Conservation (phyloP, 305 asterid species). For the Fraxinus latifolia region DNA sequence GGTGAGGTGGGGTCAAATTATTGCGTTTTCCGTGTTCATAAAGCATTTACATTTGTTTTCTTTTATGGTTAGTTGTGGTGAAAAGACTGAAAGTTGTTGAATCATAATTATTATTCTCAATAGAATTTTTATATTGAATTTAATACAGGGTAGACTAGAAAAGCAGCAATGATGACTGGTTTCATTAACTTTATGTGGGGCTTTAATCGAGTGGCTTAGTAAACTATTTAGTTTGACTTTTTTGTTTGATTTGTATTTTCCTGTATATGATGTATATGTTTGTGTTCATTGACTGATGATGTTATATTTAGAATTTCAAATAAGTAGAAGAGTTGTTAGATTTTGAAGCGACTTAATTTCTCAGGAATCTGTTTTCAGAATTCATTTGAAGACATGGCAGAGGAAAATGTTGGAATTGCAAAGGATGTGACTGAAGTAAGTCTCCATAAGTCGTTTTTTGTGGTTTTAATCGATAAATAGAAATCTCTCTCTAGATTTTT, state of each 20-base stretch:
- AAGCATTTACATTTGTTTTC: not conserved
- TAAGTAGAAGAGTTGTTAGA: not conserved
- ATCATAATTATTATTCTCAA: not conserved
- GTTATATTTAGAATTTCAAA: not conserved
- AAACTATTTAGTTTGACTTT: not conserved
- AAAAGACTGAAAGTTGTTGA: not conserved
- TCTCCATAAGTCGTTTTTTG: not conserved
- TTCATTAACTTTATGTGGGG: not conserved
- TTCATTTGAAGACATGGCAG: not conserved
- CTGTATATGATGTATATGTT: not conserved
- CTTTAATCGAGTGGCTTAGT: not conserved
- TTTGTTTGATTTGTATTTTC: not conserved
- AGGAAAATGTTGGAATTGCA: not conserved
- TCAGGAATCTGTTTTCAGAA: not conserved
- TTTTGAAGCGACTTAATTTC: not conserved
- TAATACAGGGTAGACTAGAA: not conserved
- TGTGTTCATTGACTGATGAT: not conserved
- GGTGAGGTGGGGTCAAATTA: not conserved
- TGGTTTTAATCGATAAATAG: not conserved
- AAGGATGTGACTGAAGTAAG: slow-evolving; percentile 5
- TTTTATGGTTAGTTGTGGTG: not conserved
- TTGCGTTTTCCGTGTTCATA: not conserved
- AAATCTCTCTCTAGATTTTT: not conserved
- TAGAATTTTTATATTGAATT: not conserved
- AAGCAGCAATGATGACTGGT: not conserved